Conservation (phyloP, 768 basidiomycete genomes). For the Suillus sp. region DNA sequence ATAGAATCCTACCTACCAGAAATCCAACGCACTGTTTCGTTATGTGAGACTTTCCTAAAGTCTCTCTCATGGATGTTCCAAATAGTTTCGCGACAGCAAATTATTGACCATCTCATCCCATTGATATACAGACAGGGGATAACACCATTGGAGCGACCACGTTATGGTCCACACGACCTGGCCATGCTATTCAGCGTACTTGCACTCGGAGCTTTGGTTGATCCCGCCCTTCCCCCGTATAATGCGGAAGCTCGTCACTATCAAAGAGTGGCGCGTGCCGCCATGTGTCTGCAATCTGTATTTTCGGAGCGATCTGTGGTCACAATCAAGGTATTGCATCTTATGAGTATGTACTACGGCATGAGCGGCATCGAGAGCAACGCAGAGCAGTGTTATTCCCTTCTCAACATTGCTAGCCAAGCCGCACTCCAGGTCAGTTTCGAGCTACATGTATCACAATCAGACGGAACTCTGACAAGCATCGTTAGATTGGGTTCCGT, state of each 20-base stretch:
- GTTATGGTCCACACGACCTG: slow-evolving; percentile 52
- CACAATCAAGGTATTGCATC: slow-evolving; percentile 50
- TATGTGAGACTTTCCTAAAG: slow-evolving; percentile 51
- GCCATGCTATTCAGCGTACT: slow-evolving; percentile 49
- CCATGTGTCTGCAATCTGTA: slow-evolving; percentile 48
- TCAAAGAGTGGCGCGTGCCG: slow-evolving; percentile 48
- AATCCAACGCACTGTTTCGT: slow-evolving; percentile 41
- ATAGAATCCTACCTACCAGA: slow-evolving; percentile 51
- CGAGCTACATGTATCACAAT: neutral
- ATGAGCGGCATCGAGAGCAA: slow-evolving; percentile 55
- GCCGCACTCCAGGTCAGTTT: slow-evolving; percentile 47
- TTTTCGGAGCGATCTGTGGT: slow-evolving; percentile 46
- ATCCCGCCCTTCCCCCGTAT: slow-evolving; percentile 47
- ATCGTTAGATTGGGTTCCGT: slow-evolving; percentile 20
- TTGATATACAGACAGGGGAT: slow-evolving; percentile 38
- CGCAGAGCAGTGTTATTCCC: slow-evolving; percentile 46
- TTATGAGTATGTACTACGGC: slow-evolving; percentile 57
- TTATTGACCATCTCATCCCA: slow-evolving; percentile 49
- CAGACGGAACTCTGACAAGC: neutral
- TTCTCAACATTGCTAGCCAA: slow-evolving; percentile 51
- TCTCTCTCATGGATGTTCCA: slow-evolving; percentile 54
- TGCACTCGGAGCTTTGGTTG: slow-evolving; percentile 50
- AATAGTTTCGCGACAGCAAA: slow-evolving; percentile 47
- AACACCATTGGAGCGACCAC: neutral
- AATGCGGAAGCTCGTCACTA: slow-evolving; percentile 57